Base-by-base conservation (phyloP, 306 rosid genomes). In the Trifolium dubium region DNA sequence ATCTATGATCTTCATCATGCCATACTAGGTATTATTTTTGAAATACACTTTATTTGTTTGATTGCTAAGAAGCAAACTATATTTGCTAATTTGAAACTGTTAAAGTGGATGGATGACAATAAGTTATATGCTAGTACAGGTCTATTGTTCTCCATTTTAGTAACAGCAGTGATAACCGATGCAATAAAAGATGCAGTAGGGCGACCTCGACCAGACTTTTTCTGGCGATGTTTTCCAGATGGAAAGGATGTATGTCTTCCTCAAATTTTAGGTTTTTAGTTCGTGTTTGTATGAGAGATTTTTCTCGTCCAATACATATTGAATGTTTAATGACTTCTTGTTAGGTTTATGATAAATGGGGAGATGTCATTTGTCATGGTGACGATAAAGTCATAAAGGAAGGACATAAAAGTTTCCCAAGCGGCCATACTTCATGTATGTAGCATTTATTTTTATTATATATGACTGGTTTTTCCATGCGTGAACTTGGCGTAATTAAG, bases 161-260 rank as follows among this genome's bases (percentile, higher is more conserved):
- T 92, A 77, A 92, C 98, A 23, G 89, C 79, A 5, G 89, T 90
- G 69, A 63, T 90, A 72, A 92, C 98, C 12, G 97, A 85, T 51
- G 83, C 97, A 5, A 83, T 92, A 71, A 92, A 92, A 85, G 61
- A 86, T 80, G 97, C 90, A 41, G 98, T 92, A 8, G 97, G 97
- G 29, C 91, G 98, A 58, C 98, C 98, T 65, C 97, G 98, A 66
- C 98, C 98, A 0, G 91, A 92, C 85, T 92, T 92, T 87, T 92
- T 92, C 63, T 92, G 97, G 98, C 90, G 97, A 51, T 92, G 98
- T 83, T 92, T 92, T 77, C 98, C 98, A 5, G 97, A 92, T 78
- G 98, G 98, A 83, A 92, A 90, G 76, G 96, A 87, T 79, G 98
- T 92, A 85, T 44, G 88, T 81, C 81, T 69, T 72, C 64, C 65